These are phyloP conservation scores for Neonectria magnoliae DNA, from an alignment of 2,329 filamentous ascomycete genomes.

Conservation along the genomic window DNA sequence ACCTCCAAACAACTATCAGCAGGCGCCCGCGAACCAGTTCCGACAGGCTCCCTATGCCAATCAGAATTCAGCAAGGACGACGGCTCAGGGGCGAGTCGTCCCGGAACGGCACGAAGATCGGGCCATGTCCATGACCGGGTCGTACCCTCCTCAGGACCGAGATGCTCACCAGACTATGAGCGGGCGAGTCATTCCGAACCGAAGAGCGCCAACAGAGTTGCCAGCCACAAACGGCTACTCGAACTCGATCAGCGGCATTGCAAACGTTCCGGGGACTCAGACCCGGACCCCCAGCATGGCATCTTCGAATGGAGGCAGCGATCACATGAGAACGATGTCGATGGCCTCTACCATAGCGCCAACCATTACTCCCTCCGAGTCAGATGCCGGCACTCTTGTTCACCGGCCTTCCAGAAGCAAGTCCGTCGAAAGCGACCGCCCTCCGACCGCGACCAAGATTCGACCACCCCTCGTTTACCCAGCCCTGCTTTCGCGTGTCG, in stretches of 20 bases:
- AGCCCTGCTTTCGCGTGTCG: constrained; percentile 90
- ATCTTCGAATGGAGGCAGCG: constrained; percentile 59
- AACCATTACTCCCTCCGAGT: constrained; percentile 73
- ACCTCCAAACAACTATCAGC: constrained; percentile 69
- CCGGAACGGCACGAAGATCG: constrained; percentile 92
- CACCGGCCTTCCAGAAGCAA: constrained; percentile 68
- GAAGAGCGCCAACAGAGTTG: constrained; percentile 57
- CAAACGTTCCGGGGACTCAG: constrained; percentile 61
- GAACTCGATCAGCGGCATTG: constrained; percentile 51
- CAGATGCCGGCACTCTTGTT: constrained; percentile 58
- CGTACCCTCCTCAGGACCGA: constrained; percentile 72
- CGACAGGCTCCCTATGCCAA: constrained; percentile 79
- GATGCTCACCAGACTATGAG: constrained; percentile 93
- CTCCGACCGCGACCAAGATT: constrained; percentile 67
- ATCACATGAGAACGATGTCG: constrained; percentile 79
- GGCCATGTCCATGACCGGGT: constrained; percentile 94
- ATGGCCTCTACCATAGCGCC: constrained; percentile 87
- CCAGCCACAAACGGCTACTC: constrained; percentile 50
- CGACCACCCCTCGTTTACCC: constrained; percentile 91
- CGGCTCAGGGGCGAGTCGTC: constrained; percentile 89
- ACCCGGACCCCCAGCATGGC: constrained; percentile 71
- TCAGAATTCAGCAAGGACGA: constrained; percentile 76
- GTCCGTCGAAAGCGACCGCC: constrained; percentile 65
- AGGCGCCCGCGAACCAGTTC: constrained; percentile 77
- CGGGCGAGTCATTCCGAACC: constrained; percentile 87